Conservation (phyloP, 225 moss, liverwort and hornwort species). For the Ulota crispa region DNA sequence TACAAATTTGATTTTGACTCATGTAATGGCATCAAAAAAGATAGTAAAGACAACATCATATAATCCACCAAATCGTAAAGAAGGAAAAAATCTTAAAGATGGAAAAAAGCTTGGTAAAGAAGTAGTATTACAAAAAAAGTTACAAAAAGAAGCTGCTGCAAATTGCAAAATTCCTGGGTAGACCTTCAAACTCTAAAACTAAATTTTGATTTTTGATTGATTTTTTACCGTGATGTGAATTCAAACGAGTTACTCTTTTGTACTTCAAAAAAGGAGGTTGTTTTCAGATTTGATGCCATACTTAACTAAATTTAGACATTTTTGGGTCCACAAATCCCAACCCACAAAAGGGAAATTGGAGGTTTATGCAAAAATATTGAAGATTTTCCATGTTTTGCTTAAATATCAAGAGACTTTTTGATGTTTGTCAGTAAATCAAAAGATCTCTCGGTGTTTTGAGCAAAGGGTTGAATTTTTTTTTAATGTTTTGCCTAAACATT, state of each 20-base stretch:
- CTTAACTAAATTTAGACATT: no score
- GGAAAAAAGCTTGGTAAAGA: background rate
- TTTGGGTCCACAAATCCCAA: no score
- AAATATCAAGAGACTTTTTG: no score
- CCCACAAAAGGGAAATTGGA: no score
- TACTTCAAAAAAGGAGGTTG: background rate
- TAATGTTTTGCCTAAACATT: no score
- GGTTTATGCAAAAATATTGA: no score
- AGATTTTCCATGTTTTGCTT: no score
- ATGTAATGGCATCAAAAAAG: constrained; percentile 11
- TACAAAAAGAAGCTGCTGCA: background rate
- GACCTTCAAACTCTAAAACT: background rate
- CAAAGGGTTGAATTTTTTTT: no score
- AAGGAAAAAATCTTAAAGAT: background rate
- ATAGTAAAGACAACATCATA: background rate
- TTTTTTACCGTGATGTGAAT: fast-evolving
- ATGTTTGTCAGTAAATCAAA: no score
- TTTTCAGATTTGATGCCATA: no score
- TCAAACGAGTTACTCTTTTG: background rate
- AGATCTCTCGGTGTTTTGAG: no score
- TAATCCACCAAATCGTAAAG: background rate
- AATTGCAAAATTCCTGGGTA: background rate
- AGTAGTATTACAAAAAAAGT: background rate
- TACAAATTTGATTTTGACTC: background rate
- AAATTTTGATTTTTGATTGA: no score